These are phyloP conservation scores for Colletotrichum tofieldiae DNA, from an alignment of 2,329 filamentous ascomycete species.

Conservation along the genomic window DNA sequence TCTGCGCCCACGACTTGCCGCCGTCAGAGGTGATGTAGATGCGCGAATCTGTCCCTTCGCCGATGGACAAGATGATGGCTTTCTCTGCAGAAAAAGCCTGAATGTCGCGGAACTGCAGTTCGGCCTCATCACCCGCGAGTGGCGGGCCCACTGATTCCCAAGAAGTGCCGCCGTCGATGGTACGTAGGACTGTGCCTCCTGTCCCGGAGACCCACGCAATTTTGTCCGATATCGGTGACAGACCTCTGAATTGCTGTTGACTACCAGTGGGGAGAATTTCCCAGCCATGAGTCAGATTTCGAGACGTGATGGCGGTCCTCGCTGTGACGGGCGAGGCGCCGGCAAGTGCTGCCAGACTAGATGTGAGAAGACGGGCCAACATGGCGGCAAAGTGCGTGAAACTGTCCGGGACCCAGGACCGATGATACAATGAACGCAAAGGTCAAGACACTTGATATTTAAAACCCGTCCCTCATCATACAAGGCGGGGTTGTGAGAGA, in stretches of 20 bases:
- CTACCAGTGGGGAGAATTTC: slow-evolving; percentile 47
- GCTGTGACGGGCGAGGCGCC: slow-evolving; percentile 23
- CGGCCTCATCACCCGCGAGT: slow-evolving; percentile 44
- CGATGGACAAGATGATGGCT: slow-evolving; percentile 57
- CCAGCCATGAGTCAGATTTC: slow-evolving; percentile 45
- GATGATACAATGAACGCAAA: not conserved
- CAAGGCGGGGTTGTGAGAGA: slow-evolving; percentile 14
- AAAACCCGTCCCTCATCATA: not conserved
- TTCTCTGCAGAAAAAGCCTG: slow-evolving; percentile 59
- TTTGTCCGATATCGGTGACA: slow-evolving; percentile 50
- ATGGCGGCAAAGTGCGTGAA: not conserved
- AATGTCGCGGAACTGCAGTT: slow-evolving; percentile 53
- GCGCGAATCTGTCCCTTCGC: slow-evolving; percentile 50
- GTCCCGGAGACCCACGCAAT: slow-evolving; percentile 53
- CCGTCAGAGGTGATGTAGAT: slow-evolving; percentile 51
- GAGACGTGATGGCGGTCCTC: not conserved
- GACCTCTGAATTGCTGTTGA: slow-evolving; percentile 50
- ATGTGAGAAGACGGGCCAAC: slow-evolving; percentile 14
- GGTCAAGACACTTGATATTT: not conserved
- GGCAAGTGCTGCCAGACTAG: slow-evolving; percentile 15
- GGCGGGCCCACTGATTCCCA: slow-evolving; percentile 51
- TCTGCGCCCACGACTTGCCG: slow-evolving; percentile 48
- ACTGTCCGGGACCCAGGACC: not conserved
- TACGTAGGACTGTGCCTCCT: slow-evolving; percentile 50
- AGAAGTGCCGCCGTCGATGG: slow-evolving; percentile 49